These are phyloP conservation scores for Henningerozyma blattae DNA, from an alignment of 805 yeast genomes.

Conservation along the genomic window DNA sequence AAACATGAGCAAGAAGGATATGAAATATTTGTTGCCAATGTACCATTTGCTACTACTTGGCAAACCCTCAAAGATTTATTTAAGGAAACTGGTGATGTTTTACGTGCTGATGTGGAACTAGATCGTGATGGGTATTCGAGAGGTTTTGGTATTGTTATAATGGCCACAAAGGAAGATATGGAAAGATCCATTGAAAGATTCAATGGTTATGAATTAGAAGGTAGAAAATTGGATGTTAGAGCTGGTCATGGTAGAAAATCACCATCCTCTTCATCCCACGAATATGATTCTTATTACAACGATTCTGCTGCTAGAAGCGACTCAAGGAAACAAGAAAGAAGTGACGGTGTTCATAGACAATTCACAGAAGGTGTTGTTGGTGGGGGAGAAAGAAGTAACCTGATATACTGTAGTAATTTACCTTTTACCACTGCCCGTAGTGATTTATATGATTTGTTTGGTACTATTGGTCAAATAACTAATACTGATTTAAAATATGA, in stretches of 20 bases:
- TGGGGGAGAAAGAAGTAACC: slow-evolving; percentile 45
- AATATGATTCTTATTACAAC: background rate
- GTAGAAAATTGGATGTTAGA: slow-evolving; percentile 8
- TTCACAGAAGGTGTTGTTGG: slow-evolving; percentile 60
- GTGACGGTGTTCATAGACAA: background rate
- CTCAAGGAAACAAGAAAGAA: slow-evolving; percentile 2
- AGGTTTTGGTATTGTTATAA: slow-evolving; percentile 75
- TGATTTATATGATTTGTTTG: slow-evolving; percentile 77
- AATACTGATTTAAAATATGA: slow-evolving; percentile 66
- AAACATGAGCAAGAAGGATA: slow-evolving; percentile 8
- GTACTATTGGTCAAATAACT: slow-evolving; percentile 64
- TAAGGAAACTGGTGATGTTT: slow-evolving; percentile 63
- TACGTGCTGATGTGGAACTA: slow-evolving; percentile 65
- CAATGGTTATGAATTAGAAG: slow-evolving; percentile 43
- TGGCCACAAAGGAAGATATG: slow-evolving; percentile 53
- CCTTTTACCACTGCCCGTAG: slow-evolving; percentile 84
- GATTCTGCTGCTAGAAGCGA: slow-evolving; percentile 5
- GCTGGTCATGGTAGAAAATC: slow-evolving; percentile 7
- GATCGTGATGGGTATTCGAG: slow-evolving; percentile 57
- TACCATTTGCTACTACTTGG: slow-evolving; percentile 78
- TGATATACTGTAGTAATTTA: slow-evolving; percentile 61
- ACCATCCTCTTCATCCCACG: background rate
- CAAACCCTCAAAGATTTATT: slow-evolving; percentile 77
- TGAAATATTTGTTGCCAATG: slow-evolving; percentile 68
- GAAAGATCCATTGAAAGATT: slow-evolving; percentile 60